Base-by-base conservation (phyloP, 2,329 filamentous ascomycete species). In the Lojkania enalia region DNA sequence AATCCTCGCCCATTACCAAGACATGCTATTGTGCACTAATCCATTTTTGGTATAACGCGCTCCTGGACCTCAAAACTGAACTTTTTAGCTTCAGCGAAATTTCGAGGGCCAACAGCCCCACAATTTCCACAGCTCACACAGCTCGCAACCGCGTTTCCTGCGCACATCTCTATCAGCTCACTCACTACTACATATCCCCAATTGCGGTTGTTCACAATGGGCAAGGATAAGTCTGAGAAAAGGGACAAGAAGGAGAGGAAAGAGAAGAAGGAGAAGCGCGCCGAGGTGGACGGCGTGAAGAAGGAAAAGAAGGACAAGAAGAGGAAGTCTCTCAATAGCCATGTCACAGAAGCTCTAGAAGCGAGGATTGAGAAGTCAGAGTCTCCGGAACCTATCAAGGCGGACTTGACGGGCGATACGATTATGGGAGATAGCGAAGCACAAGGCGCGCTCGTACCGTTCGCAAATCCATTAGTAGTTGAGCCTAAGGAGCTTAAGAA, bases 401-500 rank as follows among this genome's bases (percentile, higher is more conserved):
- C 69, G 21, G 67, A 67, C 19, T 73, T 58, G 33, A 33, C 9
- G 33, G 58, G 58, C 49, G 58, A 58, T 33, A 56, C 49, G 14
- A 43, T 74, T 38, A 68, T 73, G 40, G 71, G 69, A 25, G 71
- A 78, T 47, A 68, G 73, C 40, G 73, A 71, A 32, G 70, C 50
- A 44, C 58, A 61, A 47, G 71, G 69, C 58, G 83, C 85, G 46
- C 76, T 95, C 36, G 88, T 95, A 43, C 87, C 90, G 20, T 94
- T 96, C 66, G 90, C 91, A 45, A 79, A 87, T 58, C 88, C 90
- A 23, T 75, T 95, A 49, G 86, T 86, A 20, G 85, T 90, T 53
- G 88, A 69, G 35, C 43, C 89, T 52, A 94, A 95, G 79, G 80
- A 74, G 48, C 74, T 79, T 48, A 83, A 84, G 73, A 83, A 83